Evolutionary conservation across 2,329 filamentous ascomycete species (phyloP), one percentile per base, ranked within the genome.

Genomic region (Cytospora chrysosperma): DNA sequence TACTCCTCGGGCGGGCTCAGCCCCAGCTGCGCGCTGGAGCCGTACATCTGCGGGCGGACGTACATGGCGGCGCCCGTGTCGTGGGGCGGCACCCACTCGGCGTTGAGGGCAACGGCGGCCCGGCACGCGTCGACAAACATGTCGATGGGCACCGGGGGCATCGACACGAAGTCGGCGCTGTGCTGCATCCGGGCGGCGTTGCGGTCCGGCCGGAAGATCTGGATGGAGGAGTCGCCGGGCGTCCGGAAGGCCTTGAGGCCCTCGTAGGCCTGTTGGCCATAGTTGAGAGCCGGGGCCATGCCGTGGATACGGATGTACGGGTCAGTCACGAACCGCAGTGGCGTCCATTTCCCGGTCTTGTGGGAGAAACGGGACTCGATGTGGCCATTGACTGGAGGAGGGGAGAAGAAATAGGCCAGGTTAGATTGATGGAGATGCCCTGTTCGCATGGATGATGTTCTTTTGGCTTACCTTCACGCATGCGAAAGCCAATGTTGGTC

Each of bases 181-280:
- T 93, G 88, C 74, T 92, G 90, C 82, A 98, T 86, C 65, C 94
- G 91, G 50, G 79, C 77, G 43, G 93, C 95, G 75, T 98, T 98
- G 73, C 89, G 87, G 72, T 88, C 84, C 0, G 94, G 91, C 5
- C 94, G 90, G 86, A 98, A 98, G 75, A 98, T 86, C 74, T 88
- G 86, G 78, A 98, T 93, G 65, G 79, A 77, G 65, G 81, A 74
- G 75, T 90, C 86, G 63, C 84, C 80, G 21, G 92, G 90, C 2
- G 83, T 81, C 67, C 94, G 92, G 84, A 97, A 97, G 61, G 94
- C 93, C 78, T 98, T 98, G 75, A 98, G 87, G n/a, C 95, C 95
- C 76, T 99, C 95, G 81, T 96, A 99, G 71, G 92, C 94, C 80
- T 98, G 95, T 75, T 97, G 93, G 64, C 94, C 93, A 76, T 99